Conservation (phyloP, 2,329 filamentous ascomycete species). For the Phyllosticta citrichinensis region DNA sequence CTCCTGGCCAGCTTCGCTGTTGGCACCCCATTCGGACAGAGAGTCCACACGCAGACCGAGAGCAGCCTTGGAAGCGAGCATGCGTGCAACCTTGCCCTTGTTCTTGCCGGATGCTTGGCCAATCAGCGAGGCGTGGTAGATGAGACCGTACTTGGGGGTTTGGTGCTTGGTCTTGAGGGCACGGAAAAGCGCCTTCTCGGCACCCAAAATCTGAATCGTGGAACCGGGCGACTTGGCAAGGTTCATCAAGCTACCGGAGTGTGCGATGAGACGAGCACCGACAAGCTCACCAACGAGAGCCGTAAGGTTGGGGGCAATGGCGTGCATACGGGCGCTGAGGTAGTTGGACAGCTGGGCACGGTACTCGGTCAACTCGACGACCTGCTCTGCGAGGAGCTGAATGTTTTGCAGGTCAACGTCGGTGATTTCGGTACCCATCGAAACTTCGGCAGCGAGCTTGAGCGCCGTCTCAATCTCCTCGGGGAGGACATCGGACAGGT, state of each 20-base stretch:
- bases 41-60: conserved; percentile 90
- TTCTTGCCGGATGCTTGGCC: conserved; percentile 96
- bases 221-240: conserved; percentile 90
- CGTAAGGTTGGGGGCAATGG: conserved; percentile 92
- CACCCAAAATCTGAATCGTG: conserved; percentile 95
- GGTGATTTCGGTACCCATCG: conserved; percentile 97
- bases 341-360: conserved; percentile 80
- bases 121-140: conserved; percentile 60
- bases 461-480: conserved; percentile 89
- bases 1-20: conserved; percentile 20
- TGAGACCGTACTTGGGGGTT: conserved; percentile 95
- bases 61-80: conserved; percentile 87
- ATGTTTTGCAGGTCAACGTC: conserved; percentile 90
- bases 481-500: conserved; percentile 83
- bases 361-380: conserved; percentile 85
- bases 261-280: conserved; percentile 86
- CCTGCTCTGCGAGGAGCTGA: conserved; percentile 81
- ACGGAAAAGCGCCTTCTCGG: conserved; percentile 97
- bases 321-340: conserved; percentile 86
- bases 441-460: conserved; percentile 90
- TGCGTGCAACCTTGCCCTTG: conserved; percentile 98
- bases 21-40: conserved; percentile 61
- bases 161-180: conserved; percentile 99
- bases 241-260: conserved; percentile 88
- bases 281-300: conserved; percentile 88